These are phyloP conservation scores for Sporothrix phasma DNA, from an alignment of 2,329 filamentous ascomycete genomes.

Conservation along the genomic window DNA sequence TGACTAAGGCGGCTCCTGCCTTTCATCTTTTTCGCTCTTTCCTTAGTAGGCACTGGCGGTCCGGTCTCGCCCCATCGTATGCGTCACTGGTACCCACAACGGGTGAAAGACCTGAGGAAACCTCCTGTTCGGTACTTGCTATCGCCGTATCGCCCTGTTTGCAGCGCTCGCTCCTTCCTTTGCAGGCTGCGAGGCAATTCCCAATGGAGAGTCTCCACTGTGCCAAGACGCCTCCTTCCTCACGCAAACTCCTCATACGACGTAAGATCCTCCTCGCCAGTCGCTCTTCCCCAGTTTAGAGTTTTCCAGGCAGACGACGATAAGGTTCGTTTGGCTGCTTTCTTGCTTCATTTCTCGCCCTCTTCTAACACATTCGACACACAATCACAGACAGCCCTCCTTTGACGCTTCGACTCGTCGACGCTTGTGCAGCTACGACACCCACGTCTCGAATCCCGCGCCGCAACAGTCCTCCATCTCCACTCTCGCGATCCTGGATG, in stretches of 20 bases:
- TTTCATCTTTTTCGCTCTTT: neutral
- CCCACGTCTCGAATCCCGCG: too few species aligned
- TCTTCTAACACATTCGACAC: neutral
- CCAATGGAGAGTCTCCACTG: conserved; percentile 1
- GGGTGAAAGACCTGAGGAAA: neutral
- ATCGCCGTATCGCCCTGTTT: neutral
- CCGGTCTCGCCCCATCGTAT: neutral
- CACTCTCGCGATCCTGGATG: neutral
- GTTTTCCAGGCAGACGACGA: conserved; percentile 7
- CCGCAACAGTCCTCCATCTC: neutral
- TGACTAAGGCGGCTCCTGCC: neutral
- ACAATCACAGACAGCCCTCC: neutral
- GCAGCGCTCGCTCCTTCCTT: neutral
- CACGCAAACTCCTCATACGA: neutral
- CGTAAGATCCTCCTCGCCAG: too few species aligned
- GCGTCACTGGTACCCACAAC: neutral
- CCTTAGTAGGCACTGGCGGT: neutral
- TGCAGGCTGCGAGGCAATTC: neutral
- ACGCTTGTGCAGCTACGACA: too few species aligned
- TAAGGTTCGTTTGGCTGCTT: neutral
- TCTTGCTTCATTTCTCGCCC: neutral
- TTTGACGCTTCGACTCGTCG: too few species aligned
- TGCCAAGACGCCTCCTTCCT: neutral
- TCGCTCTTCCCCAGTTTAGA: neutral
- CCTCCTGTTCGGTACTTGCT: neutral